Percentiles rank a stretch among this genome's conserved stretches.
Conservation (phyloP, 306 rosid species). For the Fagus sylvatica region DNA sequence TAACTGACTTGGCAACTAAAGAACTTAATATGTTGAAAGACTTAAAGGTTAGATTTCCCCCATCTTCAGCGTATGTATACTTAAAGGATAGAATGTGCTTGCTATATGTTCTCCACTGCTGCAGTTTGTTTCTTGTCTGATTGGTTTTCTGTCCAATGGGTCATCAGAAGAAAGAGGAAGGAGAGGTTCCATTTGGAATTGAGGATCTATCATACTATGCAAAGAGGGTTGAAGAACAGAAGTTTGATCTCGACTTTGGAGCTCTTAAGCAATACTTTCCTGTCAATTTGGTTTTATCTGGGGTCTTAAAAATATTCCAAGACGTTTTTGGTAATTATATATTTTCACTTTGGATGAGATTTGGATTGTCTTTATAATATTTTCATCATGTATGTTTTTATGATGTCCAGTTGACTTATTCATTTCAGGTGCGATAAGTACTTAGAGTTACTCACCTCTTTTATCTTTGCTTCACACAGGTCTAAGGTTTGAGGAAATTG, state of each 20-base stretch:
- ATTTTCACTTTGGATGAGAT: conserved; percentile 20
- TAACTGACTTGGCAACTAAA: conserved; percentile 64
- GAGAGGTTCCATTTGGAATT: conserved; percentile 80
- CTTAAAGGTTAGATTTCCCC: conserved; percentile 55
- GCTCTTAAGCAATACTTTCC: conserved; percentile 92
- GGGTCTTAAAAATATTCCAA: conserved; percentile 86
- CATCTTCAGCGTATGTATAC: background rate
- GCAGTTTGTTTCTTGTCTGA: conserved; percentile 31
- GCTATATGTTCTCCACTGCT: conserved; percentile 10
- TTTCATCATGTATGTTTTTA: background rate
- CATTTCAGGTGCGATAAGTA: conserved; percentile 1
- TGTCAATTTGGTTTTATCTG: conserved; percentile 80
- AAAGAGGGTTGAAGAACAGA: conserved; percentile 72
- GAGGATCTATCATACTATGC: conserved; percentile 82
- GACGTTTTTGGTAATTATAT: conserved; percentile 78
- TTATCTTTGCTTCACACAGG: conserved; percentile 47
- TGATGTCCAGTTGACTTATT: conserved; percentile 4
- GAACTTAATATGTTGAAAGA: conserved; percentile 77
- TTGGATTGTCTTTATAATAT: background rate
- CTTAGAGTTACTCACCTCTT: conserved; percentile 12
- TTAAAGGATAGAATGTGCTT: conserved; percentile 53
- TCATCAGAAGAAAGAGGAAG: conserved; percentile 86
- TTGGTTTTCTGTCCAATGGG: conserved; percentile 31
- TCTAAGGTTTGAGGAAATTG: conserved; percentile 78
- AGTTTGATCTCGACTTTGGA: conserved; percentile 66